Percentiles rank a stretch among this genome's conserved stretches.
Evolutionary conservation across 2,329 filamentous ascomycete species (phyloP).

Genomic region (Trichoderma atrobrunneum): DNA sequence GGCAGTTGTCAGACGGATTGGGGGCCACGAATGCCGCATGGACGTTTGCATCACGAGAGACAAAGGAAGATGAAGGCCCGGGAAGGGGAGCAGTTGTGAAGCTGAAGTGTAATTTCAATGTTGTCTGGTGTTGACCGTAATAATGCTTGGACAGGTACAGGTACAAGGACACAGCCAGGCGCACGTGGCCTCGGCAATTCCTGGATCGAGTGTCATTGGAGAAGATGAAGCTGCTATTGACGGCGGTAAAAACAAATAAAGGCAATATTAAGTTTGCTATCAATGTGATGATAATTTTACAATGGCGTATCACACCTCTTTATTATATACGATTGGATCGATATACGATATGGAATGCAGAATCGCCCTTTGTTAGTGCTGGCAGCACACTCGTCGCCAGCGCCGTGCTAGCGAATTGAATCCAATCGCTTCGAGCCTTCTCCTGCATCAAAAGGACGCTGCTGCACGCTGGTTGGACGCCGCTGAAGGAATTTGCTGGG

Average conservation of each 20-base stretch:
- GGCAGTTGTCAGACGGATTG: not conserved
- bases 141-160: not conserved
- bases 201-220: not conserved
- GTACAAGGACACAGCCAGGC: not conserved
- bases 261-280: not conserved
- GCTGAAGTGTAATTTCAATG: not conserved
- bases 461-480: not conserved
- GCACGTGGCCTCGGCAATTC: not conserved
- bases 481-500: slow-evolving; percentile 7
- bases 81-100: not conserved
- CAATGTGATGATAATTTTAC: not conserved
- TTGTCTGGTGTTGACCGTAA: not conserved
- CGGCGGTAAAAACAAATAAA: not conserved
- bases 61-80: not conserved
- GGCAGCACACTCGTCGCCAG: too few relatives aligned
- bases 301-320: not conserved
- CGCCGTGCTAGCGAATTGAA: not conserved
- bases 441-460: not conserved
- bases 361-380: not conserved
- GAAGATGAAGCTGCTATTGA: not conserved
- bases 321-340: not conserved
- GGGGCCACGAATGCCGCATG: not conserved
- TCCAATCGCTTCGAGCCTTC: not conserved
- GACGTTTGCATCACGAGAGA: not conserved
- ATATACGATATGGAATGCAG: not conserved